Base-by-base conservation (phyloP, 192 early-diverging fungal species). In the Cladochytrium replicatum region DNA sequence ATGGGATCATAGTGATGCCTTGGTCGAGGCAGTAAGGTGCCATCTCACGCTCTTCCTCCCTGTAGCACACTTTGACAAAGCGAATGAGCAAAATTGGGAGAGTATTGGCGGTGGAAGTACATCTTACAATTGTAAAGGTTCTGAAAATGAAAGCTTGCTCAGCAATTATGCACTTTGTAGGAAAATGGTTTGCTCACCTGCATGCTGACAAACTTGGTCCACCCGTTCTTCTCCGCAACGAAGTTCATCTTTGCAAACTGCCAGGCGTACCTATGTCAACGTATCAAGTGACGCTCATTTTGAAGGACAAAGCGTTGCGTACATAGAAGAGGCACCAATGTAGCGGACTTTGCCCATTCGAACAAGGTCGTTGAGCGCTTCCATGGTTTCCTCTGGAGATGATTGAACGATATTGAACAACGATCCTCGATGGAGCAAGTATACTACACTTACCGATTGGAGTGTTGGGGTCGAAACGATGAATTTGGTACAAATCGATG, bases 351-450 rank as follows among this genome's bases (percentile, higher is more conserved):
- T 82, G 9, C 85, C 85, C 9, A 61, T 43, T 13, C 70, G 46
- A n/a, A 86, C 75, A 44, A 82, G 50, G 45, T 87, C 83, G 42
- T 86, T 48, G 4, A 87, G 49, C 3, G 85, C 77, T 29, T 68
- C 61, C 74, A 87, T 79, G 8, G 81, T 81, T 48, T 86, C 84
- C 46, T 80, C 70, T n/a, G n/a, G n/a, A n/a, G n/a, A n/a, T n/a
- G n/a, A 83, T 63, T 1, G 84, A 72, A 0, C 81, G 67, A 38
- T 58, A n/a, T n/a, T n/a, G n/a, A 25, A 4, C 13, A 8, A 26
- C 24, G 17, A 54, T 7, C 53, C n/a, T 4, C 22, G 42, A 6
- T 41, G 6, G 15, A 7, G 8, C 25, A 48, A 49, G 6, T 48
- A n/a, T 29, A 17, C 17, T 54, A 40, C 17, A 4, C 5, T 25